Conservation (phyloP, 495 filamentous ascomycete genomes). For the Bathelium albidoporum region DNA sequence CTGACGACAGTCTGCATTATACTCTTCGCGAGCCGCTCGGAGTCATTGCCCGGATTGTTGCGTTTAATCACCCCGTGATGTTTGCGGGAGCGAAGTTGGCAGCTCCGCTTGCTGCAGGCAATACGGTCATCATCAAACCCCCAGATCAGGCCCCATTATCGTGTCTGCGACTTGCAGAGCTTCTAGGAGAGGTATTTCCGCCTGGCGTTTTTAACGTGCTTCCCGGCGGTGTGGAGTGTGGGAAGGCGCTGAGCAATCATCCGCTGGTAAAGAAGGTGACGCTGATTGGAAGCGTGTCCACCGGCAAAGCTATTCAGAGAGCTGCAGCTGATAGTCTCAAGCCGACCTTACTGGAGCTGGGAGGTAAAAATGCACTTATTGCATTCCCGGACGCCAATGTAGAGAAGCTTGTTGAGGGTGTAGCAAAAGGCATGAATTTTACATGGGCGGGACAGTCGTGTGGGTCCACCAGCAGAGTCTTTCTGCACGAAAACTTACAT, state of each 20-base stretch:
- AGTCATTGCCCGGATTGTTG: constrained; percentile 37
- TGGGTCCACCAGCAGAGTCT: constrained; percentile 76
- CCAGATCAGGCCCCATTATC: constrained; percentile 88
- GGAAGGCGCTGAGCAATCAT: constrained; percentile 66
- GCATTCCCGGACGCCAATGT: constrained; percentile 82
- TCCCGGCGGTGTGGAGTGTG: constrained; percentile 70
- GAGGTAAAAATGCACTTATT: constrained; percentile 80
- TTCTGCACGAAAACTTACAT: constrained; percentile 75
- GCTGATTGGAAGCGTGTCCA: constrained; percentile 78
- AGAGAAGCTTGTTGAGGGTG: constrained; percentile 57
- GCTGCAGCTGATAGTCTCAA: constrained; percentile 77
- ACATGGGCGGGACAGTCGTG: constrained; percentile 91
- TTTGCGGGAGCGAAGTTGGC: constrained; percentile 24
- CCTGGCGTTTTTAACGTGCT: constrained; percentile 87
- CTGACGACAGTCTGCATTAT: constrained; percentile 38
- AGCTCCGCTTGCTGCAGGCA: constrained; percentile 42
- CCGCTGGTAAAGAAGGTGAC: constrained; percentile 76
- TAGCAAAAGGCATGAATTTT: constrained; percentile 16
- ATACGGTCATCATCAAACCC: constrained; percentile 81
- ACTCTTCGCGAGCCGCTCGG: constrained; percentile 81
- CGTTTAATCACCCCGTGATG: constrained; percentile 23
- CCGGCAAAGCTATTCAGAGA: constrained; percentile 83
- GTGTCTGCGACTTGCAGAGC: constrained; percentile 67
- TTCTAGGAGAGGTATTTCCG: constrained; percentile 83
- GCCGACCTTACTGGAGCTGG: constrained; percentile 87